phyloP scores from a whole-genome alignment of 345 rosid genomes.

The Euclidium syriacum region DNA sequence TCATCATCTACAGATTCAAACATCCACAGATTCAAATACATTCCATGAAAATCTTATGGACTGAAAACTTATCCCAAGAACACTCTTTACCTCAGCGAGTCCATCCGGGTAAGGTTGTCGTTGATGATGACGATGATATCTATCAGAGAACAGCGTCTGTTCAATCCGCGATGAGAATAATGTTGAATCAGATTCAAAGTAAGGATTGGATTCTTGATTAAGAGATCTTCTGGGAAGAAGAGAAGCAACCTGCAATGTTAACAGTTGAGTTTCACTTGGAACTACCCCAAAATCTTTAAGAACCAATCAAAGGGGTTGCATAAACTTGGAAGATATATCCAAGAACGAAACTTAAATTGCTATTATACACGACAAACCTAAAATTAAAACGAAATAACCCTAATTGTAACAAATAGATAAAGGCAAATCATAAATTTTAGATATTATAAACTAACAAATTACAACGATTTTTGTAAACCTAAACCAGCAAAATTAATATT shows the following conservation, averaged over 20 bases:
- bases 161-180: constrained; percentile 37
- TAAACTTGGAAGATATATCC: not conserved
- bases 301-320: not conserved
- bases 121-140: constrained; percentile 55
- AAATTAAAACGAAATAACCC: not conserved
- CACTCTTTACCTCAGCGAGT: constrained; percentile 60
- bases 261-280: not conserved
- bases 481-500: no score
- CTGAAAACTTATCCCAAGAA: not conserved
- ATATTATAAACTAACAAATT: not conserved
- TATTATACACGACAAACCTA: not conserved
- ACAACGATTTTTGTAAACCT: no score
- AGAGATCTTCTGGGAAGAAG: constrained; percentile 30
- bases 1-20: constrained; percentile 26
- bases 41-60: not conserved
- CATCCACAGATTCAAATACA: not conserved
- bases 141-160: constrained; percentile 40
- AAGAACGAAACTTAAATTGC: not conserved
- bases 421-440: not conserved
- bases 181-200: constrained; percentile 43
- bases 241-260: constrained; percentile 52
- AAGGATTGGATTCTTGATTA: constrained; percentile 39
- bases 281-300: not conserved
- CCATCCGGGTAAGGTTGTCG: constrained; percentile 81
- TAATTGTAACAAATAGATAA: not conserved